Evolutionary conservation across 139 green algal species (phyloP).

Genomic region (Chlorella sp.): DNA sequence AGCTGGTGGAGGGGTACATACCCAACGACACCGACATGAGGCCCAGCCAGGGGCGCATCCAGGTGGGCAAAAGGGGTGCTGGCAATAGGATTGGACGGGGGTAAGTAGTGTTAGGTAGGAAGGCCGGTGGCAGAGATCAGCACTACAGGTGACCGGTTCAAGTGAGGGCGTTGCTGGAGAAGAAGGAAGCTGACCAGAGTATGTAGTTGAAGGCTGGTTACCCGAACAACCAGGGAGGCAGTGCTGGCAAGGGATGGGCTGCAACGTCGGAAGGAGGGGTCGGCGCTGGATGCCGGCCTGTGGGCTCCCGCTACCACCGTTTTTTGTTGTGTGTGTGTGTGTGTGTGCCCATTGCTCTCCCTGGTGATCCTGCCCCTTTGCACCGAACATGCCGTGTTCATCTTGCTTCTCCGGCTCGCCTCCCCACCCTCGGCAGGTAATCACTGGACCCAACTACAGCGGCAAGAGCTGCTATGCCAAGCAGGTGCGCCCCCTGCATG

Average conservation of each 20-base stretch:
- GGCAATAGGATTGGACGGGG: not conserved
- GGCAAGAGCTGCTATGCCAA: conserved; percentile 90
- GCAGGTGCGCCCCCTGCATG: conserved; percentile 20
- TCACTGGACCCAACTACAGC: conserved; percentile 77
- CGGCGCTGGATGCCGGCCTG: too few species aligned
- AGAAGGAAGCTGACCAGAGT: too few species aligned
- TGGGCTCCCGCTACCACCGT: too few species aligned
- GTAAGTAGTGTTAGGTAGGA: too few species aligned
- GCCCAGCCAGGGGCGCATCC: conserved; percentile 14
- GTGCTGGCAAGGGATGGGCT: too few species aligned
- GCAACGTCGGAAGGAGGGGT: too few species aligned
- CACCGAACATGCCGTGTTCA: not conserved
- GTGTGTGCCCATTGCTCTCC: not conserved
- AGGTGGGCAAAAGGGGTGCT: conserved; percentile 7
- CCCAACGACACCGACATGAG: conserved; percentile 83
- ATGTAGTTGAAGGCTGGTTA: too few species aligned
- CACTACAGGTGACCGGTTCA: too few species aligned
- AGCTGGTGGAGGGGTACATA: conserved; percentile 78
- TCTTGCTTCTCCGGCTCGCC: not conserved
- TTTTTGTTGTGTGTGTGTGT: too few species aligned
- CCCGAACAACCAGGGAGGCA: too few species aligned
- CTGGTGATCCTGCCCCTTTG: not conserved
- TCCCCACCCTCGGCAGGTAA: conserved; percentile 35
- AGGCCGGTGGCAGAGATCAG: too few species aligned
- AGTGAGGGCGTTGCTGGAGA: too few species aligned